Conservation (phyloP, 2,329 filamentous ascomycete genomes). For the Phaeophleospora eucalypticola region DNA sequence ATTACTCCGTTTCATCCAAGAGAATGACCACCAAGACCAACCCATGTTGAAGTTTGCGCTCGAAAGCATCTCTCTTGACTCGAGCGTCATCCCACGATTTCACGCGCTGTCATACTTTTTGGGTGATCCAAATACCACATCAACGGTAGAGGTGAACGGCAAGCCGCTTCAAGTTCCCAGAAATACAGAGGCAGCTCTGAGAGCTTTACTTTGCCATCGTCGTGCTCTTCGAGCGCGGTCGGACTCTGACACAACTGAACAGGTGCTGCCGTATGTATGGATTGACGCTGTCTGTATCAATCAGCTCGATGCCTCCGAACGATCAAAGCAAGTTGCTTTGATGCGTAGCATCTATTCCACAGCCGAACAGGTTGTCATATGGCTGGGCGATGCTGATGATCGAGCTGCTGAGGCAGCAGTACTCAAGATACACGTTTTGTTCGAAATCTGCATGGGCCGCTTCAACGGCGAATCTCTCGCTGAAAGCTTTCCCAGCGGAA, state of each 20-base stretch:
- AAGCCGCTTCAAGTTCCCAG: not conserved
- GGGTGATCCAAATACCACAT: not conserved
- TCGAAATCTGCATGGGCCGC: not conserved
- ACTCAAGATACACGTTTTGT: not conserved
- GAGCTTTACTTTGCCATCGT: not conserved
- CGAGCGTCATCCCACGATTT: not conserved
- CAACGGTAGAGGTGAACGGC: not conserved
- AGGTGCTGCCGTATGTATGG: no score
- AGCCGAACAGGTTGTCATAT: constrained; percentile 8
- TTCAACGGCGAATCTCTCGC: not conserved
- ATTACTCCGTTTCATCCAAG: not conserved
- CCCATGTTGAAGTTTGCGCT: not conserved
- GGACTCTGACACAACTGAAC: no score
- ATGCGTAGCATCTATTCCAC: constrained; percentile 35
- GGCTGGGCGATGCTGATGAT: constrained; percentile 7
- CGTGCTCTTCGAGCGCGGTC: no score
- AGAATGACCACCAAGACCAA: not conserved
- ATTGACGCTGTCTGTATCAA: constrained; percentile 38
- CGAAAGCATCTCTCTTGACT: not conserved
- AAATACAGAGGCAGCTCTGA: not conserved
- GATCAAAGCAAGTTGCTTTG: constrained; percentile 34
- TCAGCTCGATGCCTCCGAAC: constrained; percentile 28
- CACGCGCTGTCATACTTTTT: not conserved
- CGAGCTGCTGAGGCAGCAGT: not conserved
- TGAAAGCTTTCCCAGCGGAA: no score